Percentiles rank a stretch among this genome's conserved stretches.
Conservation (phyloP, 495 filamentous ascomycete genomes). For the Glonium stellatum region DNA sequence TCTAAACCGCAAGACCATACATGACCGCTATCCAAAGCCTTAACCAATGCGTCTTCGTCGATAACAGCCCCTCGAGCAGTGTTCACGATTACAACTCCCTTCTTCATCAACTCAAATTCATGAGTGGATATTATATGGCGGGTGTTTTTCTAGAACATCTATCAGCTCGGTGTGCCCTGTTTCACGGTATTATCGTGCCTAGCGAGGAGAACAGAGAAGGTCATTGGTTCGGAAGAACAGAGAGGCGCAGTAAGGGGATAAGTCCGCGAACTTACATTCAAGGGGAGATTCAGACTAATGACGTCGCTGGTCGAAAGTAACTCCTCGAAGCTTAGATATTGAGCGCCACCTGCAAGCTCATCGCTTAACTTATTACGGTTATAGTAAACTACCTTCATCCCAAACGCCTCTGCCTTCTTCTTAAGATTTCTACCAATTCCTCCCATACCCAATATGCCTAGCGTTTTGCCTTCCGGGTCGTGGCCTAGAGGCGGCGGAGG, state of each 20-base stretch:
- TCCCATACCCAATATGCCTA: constrained; percentile 52
- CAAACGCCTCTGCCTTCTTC: constrained; percentile 60
- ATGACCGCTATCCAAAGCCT: constrained; percentile 54
- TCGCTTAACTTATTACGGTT: constrained; percentile 51
- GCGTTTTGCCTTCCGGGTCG: constrained; percentile 57
- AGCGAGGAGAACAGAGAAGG: not conserved
- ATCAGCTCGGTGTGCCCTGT: not conserved
- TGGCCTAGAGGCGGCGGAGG: constrained; percentile 47
- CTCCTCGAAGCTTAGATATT: constrained; percentile 64
- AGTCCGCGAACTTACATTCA: constrained; percentile 53
- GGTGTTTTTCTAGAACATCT: constrained; percentile 47
- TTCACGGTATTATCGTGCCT: not conserved
- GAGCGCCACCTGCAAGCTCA: constrained; percentile 52
- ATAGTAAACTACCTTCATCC: constrained; percentile 58
- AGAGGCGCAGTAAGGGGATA: not conserved
- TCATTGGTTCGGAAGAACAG: not conserved
- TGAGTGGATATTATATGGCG: constrained; percentile 57
- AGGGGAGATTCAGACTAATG: constrained; percentile 65
- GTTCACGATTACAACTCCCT: constrained; percentile 63
- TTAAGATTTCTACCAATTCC: constrained; percentile 60
- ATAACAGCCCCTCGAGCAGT: constrained; percentile 64
- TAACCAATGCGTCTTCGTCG: constrained; percentile 62
- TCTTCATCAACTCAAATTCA: constrained; percentile 64
- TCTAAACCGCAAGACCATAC: constrained; percentile 58
- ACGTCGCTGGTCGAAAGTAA: constrained; percentile 62